These are phyloP conservation scores for Paramyrothecium roridum DNA, from an alignment of 2,329 filamentous ascomycete species.

Conservation along the genomic window DNA sequence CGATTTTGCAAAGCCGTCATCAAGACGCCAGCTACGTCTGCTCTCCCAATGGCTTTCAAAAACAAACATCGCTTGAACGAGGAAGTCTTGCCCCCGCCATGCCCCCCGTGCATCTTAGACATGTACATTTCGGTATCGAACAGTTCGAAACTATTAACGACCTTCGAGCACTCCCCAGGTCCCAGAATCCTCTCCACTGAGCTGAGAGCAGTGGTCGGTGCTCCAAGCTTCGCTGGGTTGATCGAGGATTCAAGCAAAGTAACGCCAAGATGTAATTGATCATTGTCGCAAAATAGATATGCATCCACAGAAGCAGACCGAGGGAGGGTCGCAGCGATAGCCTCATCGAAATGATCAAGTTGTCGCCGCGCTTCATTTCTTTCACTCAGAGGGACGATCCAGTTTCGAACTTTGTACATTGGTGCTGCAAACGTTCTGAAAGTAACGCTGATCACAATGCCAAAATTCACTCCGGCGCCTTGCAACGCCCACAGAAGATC, in stretches of 20 bases:
- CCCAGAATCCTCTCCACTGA: constrained; percentile 23
- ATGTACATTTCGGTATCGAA: constrained; percentile 63
- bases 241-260: constrained; percentile 42
- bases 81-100: constrained; percentile 56
- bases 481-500: constrained; percentile 56
- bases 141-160: constrained; percentile 44
- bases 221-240: too few relatives aligned
- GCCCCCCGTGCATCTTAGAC: constrained; percentile 55
- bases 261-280: constrained; percentile 46
- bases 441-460: constrained; percentile 50
- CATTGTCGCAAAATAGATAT: constrained; percentile 50
- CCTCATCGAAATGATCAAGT: constrained; percentile 36
- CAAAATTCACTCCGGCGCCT: constrained; percentile 59
- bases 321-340: constrained; percentile 35
- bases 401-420: constrained; percentile 36
- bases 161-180: constrained; percentile 22
- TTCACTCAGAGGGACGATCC: constrained; percentile 32
- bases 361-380: constrained; percentile 18
- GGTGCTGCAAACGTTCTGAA: constrained; percentile 44
- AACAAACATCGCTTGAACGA: constrained; percentile 65
- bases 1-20: constrained; percentile 41
- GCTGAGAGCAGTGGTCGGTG: neutral
- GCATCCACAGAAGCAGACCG: constrained; percentile 46
- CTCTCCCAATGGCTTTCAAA: constrained; percentile 42
- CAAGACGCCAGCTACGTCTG: constrained; percentile 31